Base-by-base conservation (phyloP, 2,329 filamentous ascomycete genomes). In the Lizonia empirigonia region DNA sequence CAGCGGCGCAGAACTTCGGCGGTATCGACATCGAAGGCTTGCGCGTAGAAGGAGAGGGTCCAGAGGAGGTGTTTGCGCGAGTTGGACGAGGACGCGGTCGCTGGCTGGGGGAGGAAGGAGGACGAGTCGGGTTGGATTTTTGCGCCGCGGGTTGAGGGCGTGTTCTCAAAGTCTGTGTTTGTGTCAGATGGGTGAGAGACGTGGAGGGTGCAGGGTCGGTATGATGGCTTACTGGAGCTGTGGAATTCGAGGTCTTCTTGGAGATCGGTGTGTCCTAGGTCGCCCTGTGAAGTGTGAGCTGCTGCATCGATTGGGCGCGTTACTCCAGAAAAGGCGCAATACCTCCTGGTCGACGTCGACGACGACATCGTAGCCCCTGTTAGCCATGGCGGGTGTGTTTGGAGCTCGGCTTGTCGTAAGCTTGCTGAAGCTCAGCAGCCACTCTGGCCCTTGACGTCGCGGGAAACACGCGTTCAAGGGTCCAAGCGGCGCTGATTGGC, bases 181-280 rank as follows among this genome's bases (percentile, higher is more conserved):
- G 27, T 15, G 48, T 57, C 37, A 50, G 7, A 30, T 23, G n/a
- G n/a, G n/a, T n/a, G n/a, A n/a, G n/a, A n/a, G n/a, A n/a, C 23
- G 10, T 38, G 15, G 15, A 18, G 7, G 18, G 30, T 34, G 24
- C 2, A 24, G 19, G 15, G 8, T 7, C 5, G 13, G 35, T 2
- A 16, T 33, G 3, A 18, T n/a, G 27, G 44, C 77, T 63, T 77
- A 86, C 84, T 86, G 60, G 92, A 97, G 70, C 86, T 89, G 82
- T 99, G 94, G 80, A 99, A 99, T 83, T 97, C 94, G 73, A 99
- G 91, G 77, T 97, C 94, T 75, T 97, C 93, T 80, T 97, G 91
- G 19, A 99, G 88, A 75, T 99, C 94, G 50, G 94, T 99, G 77
- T 97, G 92, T 68, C 94, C 94, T 72, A 99, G 86, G 77, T 99